These are phyloP conservation scores for Kwoniella dendrophila DNA, from an alignment of 768 basidiomycete genomes.

Conservation along the genomic window DNA sequence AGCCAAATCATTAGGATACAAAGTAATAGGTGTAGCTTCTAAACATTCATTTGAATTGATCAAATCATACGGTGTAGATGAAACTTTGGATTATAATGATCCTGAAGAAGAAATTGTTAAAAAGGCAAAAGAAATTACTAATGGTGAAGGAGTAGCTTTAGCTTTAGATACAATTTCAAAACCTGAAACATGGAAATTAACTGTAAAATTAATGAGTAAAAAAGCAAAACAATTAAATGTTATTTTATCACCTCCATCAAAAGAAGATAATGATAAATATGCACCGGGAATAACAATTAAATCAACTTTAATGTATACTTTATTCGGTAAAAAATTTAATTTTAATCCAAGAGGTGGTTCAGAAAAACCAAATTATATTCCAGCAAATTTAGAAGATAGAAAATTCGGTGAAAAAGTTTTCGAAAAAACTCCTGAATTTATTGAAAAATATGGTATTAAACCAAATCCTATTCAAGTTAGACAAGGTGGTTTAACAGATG, in stretches of 20 bases:
- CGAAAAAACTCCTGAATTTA: conserved; percentile 30
- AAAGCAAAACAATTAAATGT: conserved; percentile 32
- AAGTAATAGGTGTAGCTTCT: conserved; percentile 56
- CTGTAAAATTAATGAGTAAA: conserved; percentile 28
- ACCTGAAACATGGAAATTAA: conserved; percentile 30
- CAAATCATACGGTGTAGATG: conserved; percentile 56
- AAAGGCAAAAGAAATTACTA: conserved; percentile 36
- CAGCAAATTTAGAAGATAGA: conserved; percentile 24
- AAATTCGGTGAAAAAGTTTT: conserved; percentile 25
- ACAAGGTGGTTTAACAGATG: conserved; percentile 47
- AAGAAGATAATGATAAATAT: conserved; percentile 23
- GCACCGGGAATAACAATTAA: conserved; percentile 27
- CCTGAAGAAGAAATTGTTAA: conserved; percentile 23
- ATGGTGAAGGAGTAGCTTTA: conserved; percentile 27
- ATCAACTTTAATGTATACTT: conserved; percentile 38
- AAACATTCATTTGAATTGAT: conserved; percentile 55
- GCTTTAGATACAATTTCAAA: conserved; percentile 43
- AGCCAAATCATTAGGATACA: conserved; percentile 46
- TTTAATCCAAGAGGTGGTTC: conserved; percentile 22
- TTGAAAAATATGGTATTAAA: conserved; percentile 36
- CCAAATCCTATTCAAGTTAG: conserved; percentile 38
- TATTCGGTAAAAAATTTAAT: conserved; percentile 42
- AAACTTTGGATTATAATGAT: conserved; percentile 58
- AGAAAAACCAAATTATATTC: conserved; percentile 10
- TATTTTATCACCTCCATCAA: conserved; percentile 25